Base-by-base conservation (phyloP, 108 stramenopile genomes). In the Cyclotella baltica region DNA sequence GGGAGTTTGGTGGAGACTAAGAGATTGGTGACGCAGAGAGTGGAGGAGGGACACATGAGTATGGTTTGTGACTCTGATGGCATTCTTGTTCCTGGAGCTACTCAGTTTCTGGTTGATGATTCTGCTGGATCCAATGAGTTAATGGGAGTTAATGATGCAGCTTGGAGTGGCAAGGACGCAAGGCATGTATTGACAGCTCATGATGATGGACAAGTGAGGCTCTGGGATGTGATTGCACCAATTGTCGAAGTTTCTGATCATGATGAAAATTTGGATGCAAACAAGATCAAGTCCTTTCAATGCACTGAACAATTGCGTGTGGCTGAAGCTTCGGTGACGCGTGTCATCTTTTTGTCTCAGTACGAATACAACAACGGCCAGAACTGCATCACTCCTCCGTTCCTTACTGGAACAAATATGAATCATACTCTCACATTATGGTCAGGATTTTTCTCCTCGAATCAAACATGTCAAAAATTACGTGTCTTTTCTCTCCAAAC, bases 391-490 rank as follows among this genome's bases (percentile, higher is more conserved):
- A 94, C 93, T 3, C 85, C 87, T 48, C 89, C 90, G 46, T 94
- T 94, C 62, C 69, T 88, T 23, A 89, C 90, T 22, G 91, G 86
- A 2, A 85, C 77, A 13, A 43, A 83, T 20, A 69, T 76, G 30
- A 94, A 92, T 66, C 68, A 82, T 23, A 73, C 70, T 27, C 68
- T 95, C 13, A 88, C 90, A 9, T 31, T 95, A 1, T 95, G 91
- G 91, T 89, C 88, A 33, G 76, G 90, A 35, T 92, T 95, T 75
- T 18, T 62, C 11, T 31, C 46, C 3, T n/a, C 25, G 0, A 25
- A 13, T 13, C 6, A 43, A 13, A 13, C 40, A n/a, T n/a, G n/a
- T 43, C 77, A 62, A n/a, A 40, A 61, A 31, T 56, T 94, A 38
- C 84, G 85, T 62, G 81, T 87, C 4, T 80, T 92, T 59, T 27